Conservation (phyloP, 179 eudicot genomes). For the Amaranthus tricolor region DNA sequence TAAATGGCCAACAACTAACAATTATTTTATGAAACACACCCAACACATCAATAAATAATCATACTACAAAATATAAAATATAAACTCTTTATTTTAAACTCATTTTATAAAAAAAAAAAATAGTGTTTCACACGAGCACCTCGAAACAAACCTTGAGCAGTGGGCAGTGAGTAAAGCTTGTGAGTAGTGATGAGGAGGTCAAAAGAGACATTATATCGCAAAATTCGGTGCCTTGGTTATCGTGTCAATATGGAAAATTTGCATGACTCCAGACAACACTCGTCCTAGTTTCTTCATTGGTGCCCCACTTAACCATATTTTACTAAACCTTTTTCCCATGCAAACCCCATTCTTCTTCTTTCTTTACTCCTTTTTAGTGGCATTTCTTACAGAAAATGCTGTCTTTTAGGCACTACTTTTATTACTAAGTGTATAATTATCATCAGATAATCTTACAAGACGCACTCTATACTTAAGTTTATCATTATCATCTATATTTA, state of each 20-base stretch:
- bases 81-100: no score
- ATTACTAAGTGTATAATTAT: no score
- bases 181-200: no score
- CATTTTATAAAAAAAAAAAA: no score
- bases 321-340: not conserved
- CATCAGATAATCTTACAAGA: no score
- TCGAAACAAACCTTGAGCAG: not conserved
- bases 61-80: no score
- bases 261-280: slow-evolving; percentile 13
- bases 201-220: slow-evolving; percentile 3
- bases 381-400: not conserved
- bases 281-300: not conserved
- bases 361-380: not conserved
- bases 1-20: no score
- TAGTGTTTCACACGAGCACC: no score
- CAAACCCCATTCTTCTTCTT: not conserved
- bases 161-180: not conserved
- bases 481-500: no score
- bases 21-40: no score
- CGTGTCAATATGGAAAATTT: slow-evolving; percentile 10
- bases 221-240: slow-evolving; percentile 31
- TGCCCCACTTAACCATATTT: not conserved
- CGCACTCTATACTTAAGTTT: no score
- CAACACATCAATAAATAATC: no score
- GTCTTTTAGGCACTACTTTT: not conserved